Conservation (phyloP, 2,329 filamentous ascomycete species). For the Pseudohalonectria lignicola region DNA sequence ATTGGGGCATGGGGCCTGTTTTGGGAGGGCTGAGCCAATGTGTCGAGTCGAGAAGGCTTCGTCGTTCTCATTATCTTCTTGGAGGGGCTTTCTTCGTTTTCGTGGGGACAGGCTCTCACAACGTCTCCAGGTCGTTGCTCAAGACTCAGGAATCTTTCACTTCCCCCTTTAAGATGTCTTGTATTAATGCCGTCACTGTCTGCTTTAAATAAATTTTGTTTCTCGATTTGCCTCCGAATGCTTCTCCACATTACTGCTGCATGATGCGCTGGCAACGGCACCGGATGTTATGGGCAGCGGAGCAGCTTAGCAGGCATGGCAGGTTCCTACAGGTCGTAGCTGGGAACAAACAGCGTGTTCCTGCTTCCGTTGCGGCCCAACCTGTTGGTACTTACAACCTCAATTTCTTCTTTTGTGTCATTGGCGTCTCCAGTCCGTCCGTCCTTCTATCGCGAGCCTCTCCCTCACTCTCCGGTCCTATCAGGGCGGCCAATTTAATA, state of each 20-base stretch:
- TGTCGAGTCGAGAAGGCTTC: neutral
- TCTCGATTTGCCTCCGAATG: conserved; percentile 1
- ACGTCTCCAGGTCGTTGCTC: neutral
- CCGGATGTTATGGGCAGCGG: conserved; percentile 2
- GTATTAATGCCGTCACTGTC: conserved; percentile 8
- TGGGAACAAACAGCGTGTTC: too few relatives aligned
- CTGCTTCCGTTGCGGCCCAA: too few relatives aligned
- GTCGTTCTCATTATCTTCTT: neutral
- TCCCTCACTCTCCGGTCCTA: too few relatives aligned
- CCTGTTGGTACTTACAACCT: too few relatives aligned
- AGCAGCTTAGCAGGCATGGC: too few relatives aligned
- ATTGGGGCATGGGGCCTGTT: conserved; percentile 3
- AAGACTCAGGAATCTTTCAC: conserved; percentile 4
- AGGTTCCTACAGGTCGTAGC: too few relatives aligned
- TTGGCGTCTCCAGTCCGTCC: too few relatives aligned
- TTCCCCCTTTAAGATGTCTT: neutral
- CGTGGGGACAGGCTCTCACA: too few relatives aligned
- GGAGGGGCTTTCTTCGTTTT: too few relatives aligned
- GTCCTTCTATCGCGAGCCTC: too few relatives aligned
- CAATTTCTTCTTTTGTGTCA: too few relatives aligned
- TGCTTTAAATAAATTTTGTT: conserved; percentile 6
- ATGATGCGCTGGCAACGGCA: conserved; percentile 23
- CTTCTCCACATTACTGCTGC: conserved; percentile 22
- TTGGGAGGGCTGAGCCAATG: neutral
- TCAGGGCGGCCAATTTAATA: too few relatives aligned